Evolutionary conservation across 2,329 filamentous ascomycete genomes (phyloP).

Genomic region (Berkeleyomyces basicola): DNA sequence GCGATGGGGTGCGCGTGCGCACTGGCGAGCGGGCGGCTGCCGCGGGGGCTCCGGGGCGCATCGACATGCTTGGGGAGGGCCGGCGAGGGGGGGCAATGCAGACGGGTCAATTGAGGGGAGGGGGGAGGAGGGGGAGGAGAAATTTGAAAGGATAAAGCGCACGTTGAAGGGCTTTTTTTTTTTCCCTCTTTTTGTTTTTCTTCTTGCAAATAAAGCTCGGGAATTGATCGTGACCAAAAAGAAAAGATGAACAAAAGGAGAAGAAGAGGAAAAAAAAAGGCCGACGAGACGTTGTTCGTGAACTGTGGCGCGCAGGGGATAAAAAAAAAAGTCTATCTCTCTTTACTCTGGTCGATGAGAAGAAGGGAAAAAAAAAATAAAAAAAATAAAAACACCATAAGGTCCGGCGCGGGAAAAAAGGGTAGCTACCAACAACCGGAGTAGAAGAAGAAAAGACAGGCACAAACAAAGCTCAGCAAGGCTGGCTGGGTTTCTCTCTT

Average conservation of each 20-base stretch:
- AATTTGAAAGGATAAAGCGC: not conserved
- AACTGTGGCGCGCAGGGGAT: too few species aligned
- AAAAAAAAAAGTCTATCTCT: too few species aligned
- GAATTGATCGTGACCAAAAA: not conserved
- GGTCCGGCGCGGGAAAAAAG: not conserved
- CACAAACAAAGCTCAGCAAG: not conserved
- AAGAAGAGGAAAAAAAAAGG: not conserved
- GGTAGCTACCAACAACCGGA: not conserved
- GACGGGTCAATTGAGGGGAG: not conserved
- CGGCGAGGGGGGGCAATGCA: not conserved
- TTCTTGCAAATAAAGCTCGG: too few species aligned
- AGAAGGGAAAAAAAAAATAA: too few species aligned
- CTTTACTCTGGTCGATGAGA: too few species aligned
- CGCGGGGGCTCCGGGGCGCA: slow-evolving; percentile 9
- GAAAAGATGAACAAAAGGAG: not conserved
- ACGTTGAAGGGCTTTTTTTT: not conserved
- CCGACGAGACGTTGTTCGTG: too few species aligned
- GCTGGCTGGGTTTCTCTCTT: not conserved
- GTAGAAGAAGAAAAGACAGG: not conserved
- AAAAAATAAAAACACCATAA: too few species aligned
- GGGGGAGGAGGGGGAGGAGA: not conserved
- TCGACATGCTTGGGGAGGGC: slow-evolving; percentile 3
- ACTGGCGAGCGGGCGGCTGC: slow-evolving; percentile 6
- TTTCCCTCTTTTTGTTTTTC: too few species aligned
- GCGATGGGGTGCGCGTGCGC: slow-evolving; percentile 1